Evolutionary conservation across 2,329 filamentous ascomycete genomes (phyloP), one percentile per base, ranked within the genome.

Genomic region (Escovopsis weberi): DNA sequence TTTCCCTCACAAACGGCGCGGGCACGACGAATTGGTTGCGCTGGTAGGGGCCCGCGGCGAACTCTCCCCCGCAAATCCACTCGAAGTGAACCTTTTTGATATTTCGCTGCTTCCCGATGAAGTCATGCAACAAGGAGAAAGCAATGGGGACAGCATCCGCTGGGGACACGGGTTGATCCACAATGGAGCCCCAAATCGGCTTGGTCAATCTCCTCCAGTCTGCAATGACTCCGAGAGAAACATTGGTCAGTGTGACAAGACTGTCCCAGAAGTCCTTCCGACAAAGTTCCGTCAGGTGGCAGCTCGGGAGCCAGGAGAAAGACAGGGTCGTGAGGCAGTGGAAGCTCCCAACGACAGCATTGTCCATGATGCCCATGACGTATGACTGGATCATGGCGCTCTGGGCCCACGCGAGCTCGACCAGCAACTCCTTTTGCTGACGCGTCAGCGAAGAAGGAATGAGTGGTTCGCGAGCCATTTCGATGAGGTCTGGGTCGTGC

Each of bases 341-440:
- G 48, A 83, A 81, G 2, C 63, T 68, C 5, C 53, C 49, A 4
- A 63, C 62, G 9, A 43, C 39, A 12, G 59, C 55, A 45, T 80
- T 80, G 51, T 82, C 76, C 23, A 78, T 72, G 37, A 83, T 58
- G 2, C 76, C 72, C 39, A 82, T 70, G 48, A 78, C 70, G 50
- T 80, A 84, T 1, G 79, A 80, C 39, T 78, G 73, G 38, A 84
- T 65, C 54, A 84, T 79, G 15, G 78, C 79, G 42, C 73, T 66
- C 48, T 84, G 78, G 6, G 78, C 78, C 75, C 79, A 82, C 41
- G 78, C 72, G 4, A 77, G 74, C 55, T 84, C 79, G 33, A 80
- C 60, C 2, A 85, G 59, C 74, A 81, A 78, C 56, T 82, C 78
- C 41, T 70, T 75, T 55, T 85, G 81, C n/a, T 73, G 66, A 45